phyloP scores from a whole-genome alignment of 805 yeast genomes.

The Yarrowia sp. region DNA sequence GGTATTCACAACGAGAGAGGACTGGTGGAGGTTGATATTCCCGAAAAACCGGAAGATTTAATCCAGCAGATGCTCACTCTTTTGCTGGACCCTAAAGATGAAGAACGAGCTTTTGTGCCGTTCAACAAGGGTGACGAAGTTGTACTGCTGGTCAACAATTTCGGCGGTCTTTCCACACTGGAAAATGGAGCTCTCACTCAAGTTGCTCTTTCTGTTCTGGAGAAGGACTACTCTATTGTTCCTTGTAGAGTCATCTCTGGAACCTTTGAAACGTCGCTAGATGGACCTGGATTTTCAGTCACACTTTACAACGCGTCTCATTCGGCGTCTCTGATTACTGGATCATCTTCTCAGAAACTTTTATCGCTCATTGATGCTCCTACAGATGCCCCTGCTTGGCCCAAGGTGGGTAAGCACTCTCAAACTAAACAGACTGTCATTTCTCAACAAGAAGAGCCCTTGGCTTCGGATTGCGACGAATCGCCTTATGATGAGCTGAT shows the following conservation, averaged over 20 bases:
- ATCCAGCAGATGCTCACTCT: conserved; percentile 53
- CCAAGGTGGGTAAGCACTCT: not conserved
- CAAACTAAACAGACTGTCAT: not conserved
- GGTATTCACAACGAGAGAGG: conserved; percentile 97
- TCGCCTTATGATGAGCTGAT: conserved; percentile 33
- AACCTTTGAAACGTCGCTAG: conserved; percentile 81
- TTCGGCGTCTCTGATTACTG: conserved; percentile 47
- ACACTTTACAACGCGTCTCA: conserved; percentile 59
- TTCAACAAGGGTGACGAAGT: conserved; percentile 62
- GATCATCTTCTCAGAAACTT: conserved; percentile 42
- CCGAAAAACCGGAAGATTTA: conserved; percentile 61
- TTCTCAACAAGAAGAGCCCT: conserved; percentile 1
- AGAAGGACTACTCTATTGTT: conserved; percentile 49
- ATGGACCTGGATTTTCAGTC: conserved; percentile 88
- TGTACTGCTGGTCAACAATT: conserved; percentile 71
- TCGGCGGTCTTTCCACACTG: conserved; percentile 85
- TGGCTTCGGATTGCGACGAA: conserved; percentile 29
- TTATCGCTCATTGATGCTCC: conserved; percentile 64
- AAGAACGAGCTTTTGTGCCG: conserved; percentile 55
- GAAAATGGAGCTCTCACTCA: conserved; percentile 73
- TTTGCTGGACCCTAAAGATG: conserved; percentile 73
- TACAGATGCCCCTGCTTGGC: conserved; percentile 84
- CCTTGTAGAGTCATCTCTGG: conserved; percentile 75
- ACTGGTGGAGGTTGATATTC: conserved; percentile 60
- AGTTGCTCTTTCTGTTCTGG: conserved; percentile 54